phyloP scores from a whole-genome alignment of 148 eudicot species.

The Oxyria digyna region DNA sequence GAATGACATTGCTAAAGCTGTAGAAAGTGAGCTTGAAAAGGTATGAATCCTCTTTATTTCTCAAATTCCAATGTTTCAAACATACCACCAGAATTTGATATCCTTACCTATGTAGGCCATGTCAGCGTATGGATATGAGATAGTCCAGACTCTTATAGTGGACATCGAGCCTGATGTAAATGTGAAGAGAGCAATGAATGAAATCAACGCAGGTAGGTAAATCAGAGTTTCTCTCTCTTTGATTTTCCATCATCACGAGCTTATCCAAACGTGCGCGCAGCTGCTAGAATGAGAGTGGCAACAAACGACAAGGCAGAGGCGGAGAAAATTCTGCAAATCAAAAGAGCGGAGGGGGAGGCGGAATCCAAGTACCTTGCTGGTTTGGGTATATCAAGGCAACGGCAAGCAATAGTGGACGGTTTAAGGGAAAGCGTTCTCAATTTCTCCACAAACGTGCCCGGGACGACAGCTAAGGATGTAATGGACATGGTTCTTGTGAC shows the following conservation, averaged over 20 bases:
- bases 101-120: constrained; percentile 24
- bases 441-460: constrained; percentile 44
- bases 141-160: constrained; percentile 46
- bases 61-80: neutral
- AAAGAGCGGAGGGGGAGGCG: constrained; percentile 51
- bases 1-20: constrained; percentile 12
- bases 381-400: constrained; percentile 45
- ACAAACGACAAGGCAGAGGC: constrained; percentile 52
- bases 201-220: constrained; percentile 39
- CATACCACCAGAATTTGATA: neutral
- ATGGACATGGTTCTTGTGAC: constrained; percentile 51
- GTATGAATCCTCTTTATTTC: neutral
- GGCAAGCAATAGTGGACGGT: constrained; percentile 52
- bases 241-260: neutral
- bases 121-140: constrained; percentile 47
- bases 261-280: constrained; percentile 3
- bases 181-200: constrained; percentile 50
- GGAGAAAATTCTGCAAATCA: constrained; percentile 43
- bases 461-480: constrained; percentile 41
- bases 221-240: neutral
- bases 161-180: constrained; percentile 46
- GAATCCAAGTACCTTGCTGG: constrained; percentile 49
- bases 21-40: constrained; percentile 11
- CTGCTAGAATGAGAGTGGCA: constrained; percentile 44
- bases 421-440: constrained; percentile 43